phyloP scores from a whole-genome alignment of 371 early-diverging fungal species.

The Mucor circinelloides region DNA sequence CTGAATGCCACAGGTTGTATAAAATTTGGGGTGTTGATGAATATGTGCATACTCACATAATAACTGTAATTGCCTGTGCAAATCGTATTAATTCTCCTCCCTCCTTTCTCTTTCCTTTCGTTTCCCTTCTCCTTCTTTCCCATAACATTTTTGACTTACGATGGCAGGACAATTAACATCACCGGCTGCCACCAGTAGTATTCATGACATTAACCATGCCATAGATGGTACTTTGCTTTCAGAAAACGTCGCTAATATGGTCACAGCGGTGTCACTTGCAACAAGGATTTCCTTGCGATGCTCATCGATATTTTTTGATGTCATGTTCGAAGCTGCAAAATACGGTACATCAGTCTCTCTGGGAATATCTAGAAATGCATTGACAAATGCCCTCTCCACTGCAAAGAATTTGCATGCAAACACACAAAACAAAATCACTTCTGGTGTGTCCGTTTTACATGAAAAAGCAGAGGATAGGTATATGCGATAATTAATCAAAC shows the following conservation, averaged over 20 bases:
- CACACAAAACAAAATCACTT: neutral
- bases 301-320: slow-evolving; percentile 36
- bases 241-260: slow-evolving; percentile 30
- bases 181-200: neutral
- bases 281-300: slow-evolving; percentile 35
- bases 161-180: slow-evolving; percentile 1
- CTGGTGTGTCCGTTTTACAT: neutral
- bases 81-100: slow-evolving; percentile 4
- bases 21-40: neutral
- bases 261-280: slow-evolving; percentile 36
- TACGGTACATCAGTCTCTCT: slow-evolving; percentile 58
- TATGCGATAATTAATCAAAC: neutral
- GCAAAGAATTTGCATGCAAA: slow-evolving; percentile 48
- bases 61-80: neutral
- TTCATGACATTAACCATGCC: neutral
- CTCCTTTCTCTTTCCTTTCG: neutral
- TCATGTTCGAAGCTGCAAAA: slow-evolving; percentile 55
- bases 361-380: slow-evolving; percentile 53
- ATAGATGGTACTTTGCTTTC: slow-evolving; percentile 28
- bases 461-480: slow-evolving; percentile 1
- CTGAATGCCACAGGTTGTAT: neutral
- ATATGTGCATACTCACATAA: neutral
- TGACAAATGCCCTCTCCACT: slow-evolving; percentile 50
- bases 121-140: neutral
- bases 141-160: neutral